Base-by-base conservation (phyloP, 352 stramenopile species). In the Peronospora belbahrii region DNA sequence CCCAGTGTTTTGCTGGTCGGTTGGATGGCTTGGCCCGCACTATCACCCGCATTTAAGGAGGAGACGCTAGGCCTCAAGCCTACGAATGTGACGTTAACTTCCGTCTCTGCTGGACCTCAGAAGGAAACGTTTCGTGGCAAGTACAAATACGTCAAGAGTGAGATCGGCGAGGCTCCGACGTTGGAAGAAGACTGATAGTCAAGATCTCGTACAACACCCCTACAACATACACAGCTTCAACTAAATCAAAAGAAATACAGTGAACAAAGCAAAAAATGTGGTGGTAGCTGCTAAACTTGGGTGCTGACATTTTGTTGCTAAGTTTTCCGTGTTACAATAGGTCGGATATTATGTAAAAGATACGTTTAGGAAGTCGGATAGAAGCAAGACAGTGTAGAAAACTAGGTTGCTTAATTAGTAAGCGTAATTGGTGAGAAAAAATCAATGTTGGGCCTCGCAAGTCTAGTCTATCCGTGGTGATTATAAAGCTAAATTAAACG, bases 121-220 rank as follows among this genome's bases (percentile, higher is more conserved):
- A 44, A 57, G 35, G 23, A 54, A 18, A 52, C 77, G 17, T 85
- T 89, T 62, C 59, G 59, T 23, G 75, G 74, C 68, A 87, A 85
- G 79, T 87, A 85, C 74, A 91, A 88, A 61, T 91, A 73, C 55
- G 59, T 79, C 41, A 70, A 70, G 47, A 61, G 33, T 28, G 79
- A 91, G 67, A 74, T 91, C 40, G 79, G 79, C 24, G 79, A 88
- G 60, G 59, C 69, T 47, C 79, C 79, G 15, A 79, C 70, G 50
- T 61, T 87, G 14, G 79, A 85, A 20, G 79, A 88, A 30, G 76
- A 87, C 39, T 67, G 23, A 28, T 17, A 41, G 18, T 30, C 8
- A 11, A 69, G 22, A 38, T 35, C 22, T 40, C 18, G 9, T 18
- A 14, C 20, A 4, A 10, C 19, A 3, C 18, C 11, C 11, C 18